phyloP scores from a whole-genome alignment of 2,329 filamentous ascomycete species.

The Diplodia corticola region DNA sequence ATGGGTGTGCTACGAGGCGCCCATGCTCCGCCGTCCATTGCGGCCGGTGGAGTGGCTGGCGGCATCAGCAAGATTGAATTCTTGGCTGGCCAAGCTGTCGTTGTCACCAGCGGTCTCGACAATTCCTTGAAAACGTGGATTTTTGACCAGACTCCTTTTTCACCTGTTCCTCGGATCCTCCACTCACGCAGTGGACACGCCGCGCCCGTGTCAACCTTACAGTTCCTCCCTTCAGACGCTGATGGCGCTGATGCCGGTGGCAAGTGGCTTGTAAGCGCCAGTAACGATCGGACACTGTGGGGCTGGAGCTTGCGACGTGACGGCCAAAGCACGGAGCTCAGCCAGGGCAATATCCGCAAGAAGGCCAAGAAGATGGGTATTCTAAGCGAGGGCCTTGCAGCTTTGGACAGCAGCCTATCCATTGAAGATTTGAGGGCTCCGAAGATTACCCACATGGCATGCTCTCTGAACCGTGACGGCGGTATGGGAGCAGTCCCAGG shows the following conservation, averaged over 20 bases:
- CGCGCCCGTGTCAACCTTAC: conserved; percentile 76
- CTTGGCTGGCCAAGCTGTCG: conserved; percentile 80
- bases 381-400: conserved; percentile 57
- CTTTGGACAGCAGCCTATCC: conserved; percentile 62
- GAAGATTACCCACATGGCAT: conserved; percentile 87
- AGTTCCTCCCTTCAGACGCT: conserved; percentile 84
- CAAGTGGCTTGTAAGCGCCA: conserved; percentile 92
- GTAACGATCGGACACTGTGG: conserved; percentile 89
- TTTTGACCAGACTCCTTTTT: conserved; percentile 89
- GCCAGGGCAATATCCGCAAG: conserved; percentile 83
- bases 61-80: conserved; percentile 90
- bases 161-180: conserved; percentile 77
- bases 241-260: conserved; percentile 85
- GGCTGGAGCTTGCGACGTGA: conserved; percentile 94
- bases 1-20: conserved; percentile 85
- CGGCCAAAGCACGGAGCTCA: conserved; percentile 89
- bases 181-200: conserved; percentile 88
- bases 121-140: conserved; percentile 97
- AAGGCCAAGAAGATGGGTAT: conserved; percentile 88
- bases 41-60: conserved; percentile 58
- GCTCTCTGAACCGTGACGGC: conserved; percentile 89
- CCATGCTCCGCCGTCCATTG: conserved; percentile 71
- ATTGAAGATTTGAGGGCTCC: conserved; percentile 80
- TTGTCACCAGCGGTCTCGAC: conserved; percentile 87
- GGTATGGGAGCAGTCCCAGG: conserved; percentile 84